phyloP scores from a whole-genome alignment of 352 stramenopile genomes.

The Phytophthora crassamura region DNA sequence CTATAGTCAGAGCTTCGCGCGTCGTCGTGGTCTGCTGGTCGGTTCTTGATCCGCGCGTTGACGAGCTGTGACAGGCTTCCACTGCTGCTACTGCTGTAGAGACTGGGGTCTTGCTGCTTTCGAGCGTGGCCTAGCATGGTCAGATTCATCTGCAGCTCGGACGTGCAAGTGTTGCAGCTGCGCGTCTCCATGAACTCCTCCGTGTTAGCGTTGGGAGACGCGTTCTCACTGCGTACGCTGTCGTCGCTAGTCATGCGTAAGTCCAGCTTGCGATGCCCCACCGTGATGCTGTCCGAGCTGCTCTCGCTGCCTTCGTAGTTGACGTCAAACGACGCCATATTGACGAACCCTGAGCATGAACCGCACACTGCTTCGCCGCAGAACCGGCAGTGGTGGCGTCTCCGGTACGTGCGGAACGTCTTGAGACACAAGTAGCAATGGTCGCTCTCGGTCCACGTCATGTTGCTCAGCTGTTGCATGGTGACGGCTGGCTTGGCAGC shows the following conservation, averaged over 20 bases:
- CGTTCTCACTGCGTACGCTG: too few relatives aligned
- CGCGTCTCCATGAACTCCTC: conserved; percentile 31
- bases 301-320: conserved; percentile 15
- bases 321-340: conserved; percentile 40
- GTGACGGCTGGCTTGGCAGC: conserved; percentile 26
- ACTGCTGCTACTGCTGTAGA: conserved; percentile 24
- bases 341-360: conserved; percentile 61
- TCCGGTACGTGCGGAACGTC: conserved; percentile 55
- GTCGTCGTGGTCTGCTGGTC: not conserved
- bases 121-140: conserved; percentile 13
- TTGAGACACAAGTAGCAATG: conserved; percentile 66
- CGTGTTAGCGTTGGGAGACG: not conserved
- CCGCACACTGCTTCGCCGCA: conserved; percentile 72
- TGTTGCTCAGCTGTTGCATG: conserved; percentile 32
- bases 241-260: too few relatives aligned
- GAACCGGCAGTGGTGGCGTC: conserved; percentile 71
- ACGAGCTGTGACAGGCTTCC: conserved; percentile 35
- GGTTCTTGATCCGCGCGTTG: conserved; percentile 13
- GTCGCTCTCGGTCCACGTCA: conserved; percentile 54
- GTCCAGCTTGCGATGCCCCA: too few relatives aligned
- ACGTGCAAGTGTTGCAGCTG: conserved; percentile 29
- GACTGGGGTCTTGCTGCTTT: conserved; percentile 20
- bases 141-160: conserved; percentile 34
- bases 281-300: not conserved
- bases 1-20: not conserved